Evolutionary conservation across 1,284 basidiomycete genomes (phyloP).

Genomic region (Chalciporus sp.): DNA sequence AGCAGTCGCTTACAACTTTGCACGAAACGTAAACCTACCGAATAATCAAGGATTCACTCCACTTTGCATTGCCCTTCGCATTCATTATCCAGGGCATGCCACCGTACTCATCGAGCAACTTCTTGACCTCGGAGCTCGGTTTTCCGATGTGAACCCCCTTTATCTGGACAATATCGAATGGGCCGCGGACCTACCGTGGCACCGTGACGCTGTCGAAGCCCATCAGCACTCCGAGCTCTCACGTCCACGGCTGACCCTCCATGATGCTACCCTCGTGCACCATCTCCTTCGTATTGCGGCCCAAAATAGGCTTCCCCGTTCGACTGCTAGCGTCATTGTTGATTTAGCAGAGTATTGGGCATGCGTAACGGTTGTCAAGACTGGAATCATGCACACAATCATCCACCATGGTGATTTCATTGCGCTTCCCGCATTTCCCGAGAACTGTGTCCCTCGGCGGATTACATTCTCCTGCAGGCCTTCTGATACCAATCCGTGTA

Average conservation of each 20-base stretch:
- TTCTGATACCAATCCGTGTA: not conserved
- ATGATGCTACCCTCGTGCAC: not conserved
- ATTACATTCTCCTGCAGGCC: not conserved
- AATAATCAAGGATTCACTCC: not conserved
- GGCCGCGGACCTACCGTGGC: not conserved
- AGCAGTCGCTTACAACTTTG: not conserved
- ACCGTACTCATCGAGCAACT: not conserved
- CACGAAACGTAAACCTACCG: not conserved
- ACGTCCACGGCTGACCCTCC: not conserved
- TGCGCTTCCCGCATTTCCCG: not conserved
- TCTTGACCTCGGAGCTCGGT: not conserved
- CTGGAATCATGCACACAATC: not conserved
- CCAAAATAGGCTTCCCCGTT: not conserved
- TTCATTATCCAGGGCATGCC: too few species aligned
- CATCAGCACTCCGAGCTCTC: not conserved
- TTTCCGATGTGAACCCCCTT: not conserved
- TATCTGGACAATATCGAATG: not conserved
- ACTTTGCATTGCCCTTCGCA: not conserved
- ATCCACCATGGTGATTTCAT: not conserved
- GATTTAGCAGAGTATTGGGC: slow-evolving; percentile 2
- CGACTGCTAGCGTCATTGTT: not conserved
- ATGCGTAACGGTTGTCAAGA: not conserved
- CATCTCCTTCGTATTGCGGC: not conserved
- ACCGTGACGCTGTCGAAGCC: not conserved
- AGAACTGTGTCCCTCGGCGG: not conserved